Evolutionary conservation across 129 eudicot genomes (phyloP).

Genomic region (Heracleum sosnowskyi): DNA sequence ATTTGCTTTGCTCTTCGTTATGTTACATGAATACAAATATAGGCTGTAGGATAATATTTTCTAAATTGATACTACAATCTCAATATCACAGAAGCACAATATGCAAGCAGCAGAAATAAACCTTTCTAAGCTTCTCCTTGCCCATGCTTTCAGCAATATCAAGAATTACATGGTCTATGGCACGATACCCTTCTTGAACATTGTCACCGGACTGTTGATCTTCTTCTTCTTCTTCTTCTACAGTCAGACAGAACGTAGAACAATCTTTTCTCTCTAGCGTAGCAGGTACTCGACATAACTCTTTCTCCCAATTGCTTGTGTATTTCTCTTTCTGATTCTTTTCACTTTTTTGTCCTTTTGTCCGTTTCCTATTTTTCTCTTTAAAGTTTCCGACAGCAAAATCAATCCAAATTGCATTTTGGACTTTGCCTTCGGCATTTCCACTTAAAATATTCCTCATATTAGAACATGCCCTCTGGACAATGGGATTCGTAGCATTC

Average conservation of each 20-base stretch:
- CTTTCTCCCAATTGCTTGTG: slow-evolving; percentile 28
- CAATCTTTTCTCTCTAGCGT: slow-evolving; percentile 47
- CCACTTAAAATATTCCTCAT: not conserved
- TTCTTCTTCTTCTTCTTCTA: slow-evolving; percentile 41
- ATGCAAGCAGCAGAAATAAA: slow-evolving; percentile 10
- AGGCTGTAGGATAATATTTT: not conserved
- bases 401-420: slow-evolving; percentile 45
- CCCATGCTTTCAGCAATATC: slow-evolving; percentile 58
- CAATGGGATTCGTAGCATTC: not conserved
- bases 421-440: not conserved
- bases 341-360: not conserved
- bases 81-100: not conserved
- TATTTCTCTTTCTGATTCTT: slow-evolving; percentile 7
- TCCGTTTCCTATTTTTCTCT: not conserved
- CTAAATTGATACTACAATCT: not conserved
- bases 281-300: slow-evolving; percentile 71
- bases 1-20: slow-evolving; percentile 44
- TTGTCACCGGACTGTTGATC: slow-evolving; percentile 18
- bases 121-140: slow-evolving; percentile 66
- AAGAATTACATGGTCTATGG: slow-evolving; percentile 57
- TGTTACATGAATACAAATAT: slow-evolving; percentile 18
- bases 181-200: slow-evolving; percentile 27
- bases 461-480: not conserved
- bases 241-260: slow-evolving; percentile 51
- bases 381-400: slow-evolving; percentile 40